phyloP scores from a whole-genome alignment of 176 grass and related monocot genomes.

The Leersia perrieri region DNA sequence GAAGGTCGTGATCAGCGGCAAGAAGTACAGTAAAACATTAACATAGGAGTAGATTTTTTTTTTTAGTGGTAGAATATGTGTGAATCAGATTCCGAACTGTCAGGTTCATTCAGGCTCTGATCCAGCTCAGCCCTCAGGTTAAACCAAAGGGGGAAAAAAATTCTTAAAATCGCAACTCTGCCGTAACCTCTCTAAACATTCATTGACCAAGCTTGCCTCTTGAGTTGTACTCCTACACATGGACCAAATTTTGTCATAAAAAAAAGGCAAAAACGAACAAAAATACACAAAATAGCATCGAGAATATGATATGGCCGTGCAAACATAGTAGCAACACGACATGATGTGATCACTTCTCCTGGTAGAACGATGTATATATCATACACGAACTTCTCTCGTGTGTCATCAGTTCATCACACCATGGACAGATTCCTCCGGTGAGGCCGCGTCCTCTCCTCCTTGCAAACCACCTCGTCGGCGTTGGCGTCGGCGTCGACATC shows the following conservation, averaged over 20 bases:
- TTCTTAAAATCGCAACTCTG: not conserved
- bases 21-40: no score
- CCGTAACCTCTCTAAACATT: not conserved
- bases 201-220: not conserved
- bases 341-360: not conserved
- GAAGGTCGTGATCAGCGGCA: not conserved
- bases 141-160: not conserved
- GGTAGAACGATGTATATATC: not conserved
- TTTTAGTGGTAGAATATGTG: not conserved
- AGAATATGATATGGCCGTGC: slow-evolving; percentile 12
- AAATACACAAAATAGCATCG: not conserved
- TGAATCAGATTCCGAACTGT: not conserved
- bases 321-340: not conserved
- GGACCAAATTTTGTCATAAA: not conserved
- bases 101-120: not conserved
- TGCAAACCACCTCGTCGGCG: slow-evolving; percentile 10
- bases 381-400: not conserved
- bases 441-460: slow-evolving; percentile 34
- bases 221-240: not conserved
- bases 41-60: no score
- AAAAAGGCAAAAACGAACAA: not conserved
- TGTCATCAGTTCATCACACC: slow-evolving; percentile 13
- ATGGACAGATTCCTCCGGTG: slow-evolving; percentile 41
- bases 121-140: no score
- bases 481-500: slow-evolving; percentile 13